These are phyloP conservation scores for Fusarium graminum DNA, from an alignment of 2,329 filamentous ascomycete genomes.

Conservation along the genomic window DNA sequence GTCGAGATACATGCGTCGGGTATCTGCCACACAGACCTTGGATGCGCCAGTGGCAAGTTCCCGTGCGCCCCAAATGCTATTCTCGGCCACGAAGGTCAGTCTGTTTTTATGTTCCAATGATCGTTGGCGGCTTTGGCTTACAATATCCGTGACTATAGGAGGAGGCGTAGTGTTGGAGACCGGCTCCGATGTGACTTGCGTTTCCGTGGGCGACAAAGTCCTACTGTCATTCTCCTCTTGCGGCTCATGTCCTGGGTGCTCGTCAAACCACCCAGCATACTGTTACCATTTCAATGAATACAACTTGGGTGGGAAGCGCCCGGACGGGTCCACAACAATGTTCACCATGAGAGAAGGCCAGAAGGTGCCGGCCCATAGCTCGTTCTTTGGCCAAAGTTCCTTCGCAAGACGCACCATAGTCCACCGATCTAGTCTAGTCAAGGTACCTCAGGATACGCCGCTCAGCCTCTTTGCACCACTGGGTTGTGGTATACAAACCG, in stretches of 20 bases:
- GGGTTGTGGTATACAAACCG: slow-evolving; percentile 36
- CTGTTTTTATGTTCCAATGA: too few relatives aligned
- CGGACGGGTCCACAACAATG: slow-evolving; percentile 20
- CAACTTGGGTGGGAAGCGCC: slow-evolving; percentile 29
- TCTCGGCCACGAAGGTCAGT: slow-evolving; percentile 57
- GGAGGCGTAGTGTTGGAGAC: slow-evolving; percentile 27
- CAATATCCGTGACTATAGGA: neutral
- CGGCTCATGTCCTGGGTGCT: slow-evolving; percentile 14
- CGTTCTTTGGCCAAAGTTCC: slow-evolving; percentile 38
- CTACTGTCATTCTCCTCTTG: slow-evolving; percentile 28
- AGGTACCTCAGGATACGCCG: slow-evolving; percentile 1
- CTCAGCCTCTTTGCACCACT: slow-evolving; percentile 26
- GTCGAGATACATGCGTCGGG: slow-evolving; percentile 28
- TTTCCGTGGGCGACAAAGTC: slow-evolving; percentile 24
- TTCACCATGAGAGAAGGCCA: neutral
- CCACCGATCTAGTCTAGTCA: slow-evolving; percentile 25
- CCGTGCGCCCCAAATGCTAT: slow-evolving; percentile 7
- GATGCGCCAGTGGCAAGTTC: slow-evolving; percentile 59
- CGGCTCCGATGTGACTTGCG: neutral
- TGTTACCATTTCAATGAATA: slow-evolving; percentile 20
- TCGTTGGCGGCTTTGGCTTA: neutral
- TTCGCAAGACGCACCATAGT: slow-evolving; percentile 27
- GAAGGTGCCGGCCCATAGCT: slow-evolving; percentile 4
- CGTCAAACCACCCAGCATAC: slow-evolving; percentile 26
- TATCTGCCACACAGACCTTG: slow-evolving; percentile 45